Conservation (phyloP, 23 red algal species). For the Pyropia haitanensis region DNA sequence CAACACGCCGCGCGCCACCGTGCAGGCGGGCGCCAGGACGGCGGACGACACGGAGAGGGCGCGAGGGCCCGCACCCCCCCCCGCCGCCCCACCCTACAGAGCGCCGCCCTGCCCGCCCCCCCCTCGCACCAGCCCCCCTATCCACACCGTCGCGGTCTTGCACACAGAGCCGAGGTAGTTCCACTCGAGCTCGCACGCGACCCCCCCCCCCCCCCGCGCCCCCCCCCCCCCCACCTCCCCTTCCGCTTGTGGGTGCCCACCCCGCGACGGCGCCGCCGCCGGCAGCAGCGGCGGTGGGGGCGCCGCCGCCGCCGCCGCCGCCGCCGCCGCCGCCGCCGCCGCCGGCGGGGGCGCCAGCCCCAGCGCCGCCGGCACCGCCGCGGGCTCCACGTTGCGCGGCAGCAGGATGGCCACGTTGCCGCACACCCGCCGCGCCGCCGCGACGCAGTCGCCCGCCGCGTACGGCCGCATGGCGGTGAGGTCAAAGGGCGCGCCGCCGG, state of each 20-base stretch:
- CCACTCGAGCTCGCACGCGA: conserved; percentile 42
- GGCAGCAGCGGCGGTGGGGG: too few relatives aligned
- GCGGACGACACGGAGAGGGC: too few relatives aligned
- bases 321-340: too few relatives aligned
- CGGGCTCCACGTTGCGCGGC: conserved; percentile 28
- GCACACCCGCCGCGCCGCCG: conserved; percentile 11
- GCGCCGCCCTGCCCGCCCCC: too few relatives aligned
- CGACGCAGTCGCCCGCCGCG: conserved; percentile 13
- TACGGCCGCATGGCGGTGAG: conserved; percentile 30
- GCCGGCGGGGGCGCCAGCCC: background rate
- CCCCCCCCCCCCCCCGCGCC: background rate
- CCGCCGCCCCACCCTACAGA: too few relatives aligned
- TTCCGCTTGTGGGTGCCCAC: too few relatives aligned
- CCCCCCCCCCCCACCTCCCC: too few relatives aligned
- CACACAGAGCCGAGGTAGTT: conserved; percentile 40
- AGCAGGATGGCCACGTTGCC: conserved; percentile 60
- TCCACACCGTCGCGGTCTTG: conserved; percentile 65
- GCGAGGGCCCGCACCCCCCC: too few relatives aligned
- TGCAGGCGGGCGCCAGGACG: too few relatives aligned
- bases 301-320: too few relatives aligned
- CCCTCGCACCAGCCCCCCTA: conserved; percentile 31
- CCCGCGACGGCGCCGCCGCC: background rate
- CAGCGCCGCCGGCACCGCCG: conserved; percentile 8
- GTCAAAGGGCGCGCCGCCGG: background rate
- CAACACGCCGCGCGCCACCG: too few relatives aligned